Percentiles rank a stretch among this genome's conserved stretches.
phyloP scores from a whole-genome alignment of 2,329 filamentous ascomycete genomes.

The Colletotrichum zoysiae region DNA sequence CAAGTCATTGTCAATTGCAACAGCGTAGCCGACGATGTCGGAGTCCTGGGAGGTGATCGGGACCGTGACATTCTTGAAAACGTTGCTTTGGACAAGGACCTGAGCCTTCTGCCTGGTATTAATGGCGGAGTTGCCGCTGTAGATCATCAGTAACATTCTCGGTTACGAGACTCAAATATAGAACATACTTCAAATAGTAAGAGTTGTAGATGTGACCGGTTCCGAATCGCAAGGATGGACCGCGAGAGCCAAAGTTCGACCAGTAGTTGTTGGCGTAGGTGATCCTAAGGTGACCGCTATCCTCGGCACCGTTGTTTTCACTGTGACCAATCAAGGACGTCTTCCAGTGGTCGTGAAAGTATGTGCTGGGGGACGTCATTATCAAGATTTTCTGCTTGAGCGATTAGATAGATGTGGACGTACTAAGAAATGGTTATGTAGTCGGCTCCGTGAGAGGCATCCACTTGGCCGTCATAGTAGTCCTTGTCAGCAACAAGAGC shows the following conservation, averaged over 20 bases:
- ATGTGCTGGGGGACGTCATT: constrained; percentile 46
- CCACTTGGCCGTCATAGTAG: constrained; percentile 58
- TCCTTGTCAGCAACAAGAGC: constrained; percentile 55
- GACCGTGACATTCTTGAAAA: constrained; percentile 46
- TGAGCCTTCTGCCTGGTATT: constrained; percentile 67
- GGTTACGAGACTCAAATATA: no score
- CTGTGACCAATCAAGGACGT: constrained; percentile 72
- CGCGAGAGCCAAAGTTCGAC: constrained; percentile 70
- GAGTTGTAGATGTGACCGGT: constrained; percentile 64
- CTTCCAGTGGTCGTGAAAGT: constrained; percentile 68
- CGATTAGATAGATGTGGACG: neutral
- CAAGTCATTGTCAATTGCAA: constrained; percentile 34
- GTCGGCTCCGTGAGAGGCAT: constrained; percentile 59
- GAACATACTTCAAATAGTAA: constrained; percentile 54
- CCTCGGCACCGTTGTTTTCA: constrained; percentile 68
- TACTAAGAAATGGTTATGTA: constrained; percentile 55
- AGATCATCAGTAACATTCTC: neutral
- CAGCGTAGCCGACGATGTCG: constrained; percentile 33
- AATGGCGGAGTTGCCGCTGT: constrained; percentile 59
- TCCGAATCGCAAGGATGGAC: constrained; percentile 71
- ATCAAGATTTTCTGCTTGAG: fast-evolving
- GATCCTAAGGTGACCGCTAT: constrained; percentile 68
- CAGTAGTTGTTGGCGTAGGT: constrained; percentile 74
- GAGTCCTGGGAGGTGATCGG: constrained; percentile 49
- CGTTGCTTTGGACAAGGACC: constrained; percentile 65